Evolutionary conservation across 371 early-diverging fungal species (phyloP).

Genomic region (Conidiobolus incongruus): DNA sequence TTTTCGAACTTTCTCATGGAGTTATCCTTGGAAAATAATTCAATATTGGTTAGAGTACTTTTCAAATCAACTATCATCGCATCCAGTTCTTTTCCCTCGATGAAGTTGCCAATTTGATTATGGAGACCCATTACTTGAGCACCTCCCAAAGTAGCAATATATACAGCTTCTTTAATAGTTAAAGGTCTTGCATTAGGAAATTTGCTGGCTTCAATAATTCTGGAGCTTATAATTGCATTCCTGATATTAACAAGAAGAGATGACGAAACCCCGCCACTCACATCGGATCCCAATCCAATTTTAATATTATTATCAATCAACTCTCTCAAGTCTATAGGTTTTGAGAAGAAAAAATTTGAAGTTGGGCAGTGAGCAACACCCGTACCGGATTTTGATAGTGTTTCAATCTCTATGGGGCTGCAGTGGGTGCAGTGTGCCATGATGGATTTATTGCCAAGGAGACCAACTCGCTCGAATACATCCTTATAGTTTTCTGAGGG

Average conservation of each 20-base stretch:
- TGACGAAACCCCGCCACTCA: constrained; percentile 65
- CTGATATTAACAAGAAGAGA: constrained; percentile 71
- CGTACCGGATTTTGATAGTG: constrained; percentile 28
- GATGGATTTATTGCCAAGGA: constrained; percentile 40
- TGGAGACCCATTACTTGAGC: constrained; percentile 53
- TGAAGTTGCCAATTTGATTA: constrained; percentile 54
- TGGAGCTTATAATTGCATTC: constrained; percentile 44
- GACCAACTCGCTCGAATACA: constrained; percentile 44
- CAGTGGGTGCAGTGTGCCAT: constrained; percentile 91
- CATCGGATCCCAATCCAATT: constrained; percentile 85
- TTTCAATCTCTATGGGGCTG: constrained; percentile 33
- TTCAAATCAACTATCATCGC: constrained; percentile 53
- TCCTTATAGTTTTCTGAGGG: constrained; percentile 45
- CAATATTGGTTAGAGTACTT: constrained; percentile 13
- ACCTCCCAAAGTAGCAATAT: constrained; percentile 76
- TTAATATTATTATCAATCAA: constrained; percentile 39
- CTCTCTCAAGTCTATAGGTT: constrained; percentile 54
- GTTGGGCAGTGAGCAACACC: constrained; percentile 80
- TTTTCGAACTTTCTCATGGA: constrained; percentile 6
- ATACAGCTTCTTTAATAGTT: constrained; percentile 46
- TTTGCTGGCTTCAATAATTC: constrained; percentile 14
- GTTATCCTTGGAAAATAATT: constrained; percentile 24
- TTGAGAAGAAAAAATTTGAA: constrained; percentile 70
- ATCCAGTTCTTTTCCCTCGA: constrained; percentile 67
- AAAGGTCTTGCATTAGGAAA: constrained; percentile 8